Base-by-base conservation (phyloP, 2,329 filamentous ascomycete genomes). In the Fusarium mundagurra region DNA sequence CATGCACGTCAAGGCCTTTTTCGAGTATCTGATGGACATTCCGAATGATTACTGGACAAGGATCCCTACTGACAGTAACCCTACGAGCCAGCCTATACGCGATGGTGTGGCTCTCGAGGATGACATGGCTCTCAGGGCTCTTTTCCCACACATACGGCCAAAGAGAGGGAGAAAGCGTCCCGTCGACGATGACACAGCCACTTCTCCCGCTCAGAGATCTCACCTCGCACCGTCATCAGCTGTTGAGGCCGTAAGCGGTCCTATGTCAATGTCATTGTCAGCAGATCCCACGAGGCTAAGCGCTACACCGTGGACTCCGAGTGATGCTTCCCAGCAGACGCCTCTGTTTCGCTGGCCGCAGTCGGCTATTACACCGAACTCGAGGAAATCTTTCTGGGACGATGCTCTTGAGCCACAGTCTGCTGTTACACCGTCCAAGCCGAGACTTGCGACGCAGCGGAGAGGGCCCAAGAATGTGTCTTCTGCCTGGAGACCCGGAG, bases 1-100 rank as follows among this genome's bases (percentile, higher is more conserved):
- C 10, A 96, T 97, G 93, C 95, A 98, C 81, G 91, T 98, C 60
- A 94, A 97, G 85, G 93, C 94, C 17, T 98, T 98, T 81, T 98
- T 98, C 79, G 94, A 97, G 81, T 98, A 94, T 81, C 89, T 97
- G 27, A 87, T 96, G 71, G 90, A 91, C 55, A 94, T 94, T 73
- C 85, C 89, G 33, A 94, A 97, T 81, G 84, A 90, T 1, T 98
- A 98, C 82, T 97, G 92, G 85, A 91, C 89, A 22, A 89, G 94
- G 41, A 88, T 97, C 31, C 95, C 95, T 1, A 85, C 87, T 11
- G 87, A 88, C 20, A 85, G 89, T 36, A 89, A 91, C 61, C 90
- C 92, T 6, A 86, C 92, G 41, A 88, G 89, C 33, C 87, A 91
- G 44, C 86, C 89, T 38, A 90, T 90, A 22, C 90, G 95, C 50